A percentile compares a stretch with the other conserved stretches of the same genome.
phyloP scores from a whole-genome alignment of 495 filamentous ascomycete genomes.

The Penicillium steckii region DNA sequence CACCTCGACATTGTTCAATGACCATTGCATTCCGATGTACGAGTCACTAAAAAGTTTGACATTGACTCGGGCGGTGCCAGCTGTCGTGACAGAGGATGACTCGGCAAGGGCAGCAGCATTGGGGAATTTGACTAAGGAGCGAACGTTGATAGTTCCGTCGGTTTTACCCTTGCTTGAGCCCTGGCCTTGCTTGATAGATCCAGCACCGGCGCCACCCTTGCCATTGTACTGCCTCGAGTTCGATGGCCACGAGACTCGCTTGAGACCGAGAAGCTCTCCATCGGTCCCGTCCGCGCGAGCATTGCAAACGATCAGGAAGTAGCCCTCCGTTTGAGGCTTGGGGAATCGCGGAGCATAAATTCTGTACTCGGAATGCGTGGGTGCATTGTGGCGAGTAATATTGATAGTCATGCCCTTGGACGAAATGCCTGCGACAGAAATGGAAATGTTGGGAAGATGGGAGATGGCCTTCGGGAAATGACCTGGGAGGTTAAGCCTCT shows the following conservation, averaged over 20 bases:
- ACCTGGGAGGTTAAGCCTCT: conserved; percentile 28
- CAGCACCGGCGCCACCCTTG: conserved; percentile 19
- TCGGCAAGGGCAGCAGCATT: conserved; percentile 27
- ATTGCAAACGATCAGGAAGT: conserved; percentile 69
- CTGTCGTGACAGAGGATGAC: conserved; percentile 10
- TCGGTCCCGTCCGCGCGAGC: conserved; percentile 57
- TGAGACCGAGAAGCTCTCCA: conserved; percentile 75
- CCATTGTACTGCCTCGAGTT: conserved; percentile 22
- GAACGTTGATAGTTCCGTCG: conserved; percentile 20
- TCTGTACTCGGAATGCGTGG: conserved; percentile 59
- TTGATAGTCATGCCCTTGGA: conserved; percentile 60
- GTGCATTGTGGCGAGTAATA: conserved; percentile 64
- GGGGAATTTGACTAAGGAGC: conserved; percentile 62
- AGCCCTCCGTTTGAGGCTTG: conserved; percentile 93
- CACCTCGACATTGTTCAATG: conserved; percentile 28
- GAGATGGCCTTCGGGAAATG: conserved; percentile 56
- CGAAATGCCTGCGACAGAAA: conserved; percentile 59
- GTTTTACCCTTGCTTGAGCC: conserved; percentile 12
- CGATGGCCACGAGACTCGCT: conserved; percentile 74
- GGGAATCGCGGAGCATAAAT: conserved; percentile 88
- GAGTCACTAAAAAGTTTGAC: conserved; percentile 78
- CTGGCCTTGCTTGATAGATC: conserved; percentile 18
- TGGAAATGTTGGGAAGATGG: conserved; percentile 65
- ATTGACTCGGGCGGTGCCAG: conserved; percentile 51
- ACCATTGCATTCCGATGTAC: conserved; percentile 80